These are phyloP conservation scores for Russula olivacea DNA, from an alignment of 768 basidiomycete genomes.

Conservation along the genomic window DNA sequence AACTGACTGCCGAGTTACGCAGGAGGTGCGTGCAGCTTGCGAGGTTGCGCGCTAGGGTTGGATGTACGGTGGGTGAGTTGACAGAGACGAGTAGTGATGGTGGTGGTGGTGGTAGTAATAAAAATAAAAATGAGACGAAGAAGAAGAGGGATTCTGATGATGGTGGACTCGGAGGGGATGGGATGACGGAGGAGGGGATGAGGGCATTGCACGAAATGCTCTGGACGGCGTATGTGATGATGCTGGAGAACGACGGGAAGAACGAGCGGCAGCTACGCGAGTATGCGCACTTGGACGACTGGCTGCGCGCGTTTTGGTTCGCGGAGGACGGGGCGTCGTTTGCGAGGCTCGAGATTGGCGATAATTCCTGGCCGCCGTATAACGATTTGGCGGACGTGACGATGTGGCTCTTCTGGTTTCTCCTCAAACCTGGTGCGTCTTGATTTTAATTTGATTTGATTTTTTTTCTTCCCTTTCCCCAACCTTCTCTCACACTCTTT, in stretches of 20 bases:
- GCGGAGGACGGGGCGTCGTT: constrained; percentile 50
- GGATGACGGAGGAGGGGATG: constrained; percentile 28
- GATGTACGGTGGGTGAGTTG: constrained; percentile 32
- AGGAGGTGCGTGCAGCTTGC: constrained; percentile 55
- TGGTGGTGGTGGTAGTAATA: no score
- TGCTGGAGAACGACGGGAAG: constrained; percentile 75
- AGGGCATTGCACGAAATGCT: constrained; percentile 43
- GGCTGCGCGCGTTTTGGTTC: constrained; percentile 67
- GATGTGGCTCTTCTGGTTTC: constrained; percentile 78
- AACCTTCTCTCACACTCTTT: background rate
- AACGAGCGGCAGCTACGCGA: constrained; percentile 67
- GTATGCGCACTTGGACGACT: constrained; percentile 55
- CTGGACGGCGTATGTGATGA: constrained; percentile 67
- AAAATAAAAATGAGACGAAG: no score
- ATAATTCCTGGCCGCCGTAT: constrained; percentile 52
- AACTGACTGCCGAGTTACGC: constrained; percentile 57
- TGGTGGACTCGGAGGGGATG: background rate
- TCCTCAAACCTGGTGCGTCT: constrained; percentile 53
- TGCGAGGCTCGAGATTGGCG: constrained; percentile 38
- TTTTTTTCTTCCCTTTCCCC: background rate
- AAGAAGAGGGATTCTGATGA: background rate
- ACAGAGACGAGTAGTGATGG: background rate
- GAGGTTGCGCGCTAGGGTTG: constrained; percentile 44
- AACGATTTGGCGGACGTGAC: constrained; percentile 50
- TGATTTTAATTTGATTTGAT: background rate